Evolutionary conservation across 345 rosid species (phyloP).

Genomic region (Turnera subulata): DNA sequence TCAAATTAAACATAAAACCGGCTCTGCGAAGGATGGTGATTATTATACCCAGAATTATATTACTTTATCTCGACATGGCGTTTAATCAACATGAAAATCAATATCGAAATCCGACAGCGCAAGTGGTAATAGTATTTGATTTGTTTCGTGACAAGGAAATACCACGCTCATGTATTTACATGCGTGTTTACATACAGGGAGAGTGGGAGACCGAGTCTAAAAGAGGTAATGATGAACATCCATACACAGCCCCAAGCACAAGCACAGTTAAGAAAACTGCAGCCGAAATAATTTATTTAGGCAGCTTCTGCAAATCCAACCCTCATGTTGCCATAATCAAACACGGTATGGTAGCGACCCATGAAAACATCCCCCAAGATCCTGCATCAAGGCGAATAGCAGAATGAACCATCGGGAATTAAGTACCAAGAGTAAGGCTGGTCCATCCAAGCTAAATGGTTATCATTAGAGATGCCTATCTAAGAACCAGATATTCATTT

Average conservation of each 20-base stretch:
- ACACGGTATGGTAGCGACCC: conserved; percentile 79
- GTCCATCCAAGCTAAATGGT: no score
- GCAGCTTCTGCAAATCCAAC: conserved; percentile 87
- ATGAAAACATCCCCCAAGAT: conserved; percentile 80
- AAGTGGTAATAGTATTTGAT: no score
- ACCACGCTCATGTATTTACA: conserved; percentile 21
- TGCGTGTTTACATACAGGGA: neutral
- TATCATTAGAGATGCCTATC: no score
- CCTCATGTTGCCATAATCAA: conserved; percentile 71
- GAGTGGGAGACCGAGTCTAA: neutral
- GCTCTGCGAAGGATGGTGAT: no score
- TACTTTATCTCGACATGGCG: no score
- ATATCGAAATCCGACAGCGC: no score
- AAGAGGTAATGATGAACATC: neutral
- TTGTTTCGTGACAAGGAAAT: neutral
- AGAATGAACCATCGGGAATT: neutral
- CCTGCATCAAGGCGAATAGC: conserved; percentile 40
- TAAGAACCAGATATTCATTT: no score
- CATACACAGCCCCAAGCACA: neutral
- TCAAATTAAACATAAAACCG: no score
- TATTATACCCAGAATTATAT: no score
- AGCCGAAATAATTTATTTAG: conserved; percentile 17
- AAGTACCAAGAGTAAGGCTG: no score
- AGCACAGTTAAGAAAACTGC: neutral
- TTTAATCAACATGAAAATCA: no score